Conservation (phyloP, 2,329 filamentous ascomycete species). For the Pseudocercospora fuligena region DNA sequence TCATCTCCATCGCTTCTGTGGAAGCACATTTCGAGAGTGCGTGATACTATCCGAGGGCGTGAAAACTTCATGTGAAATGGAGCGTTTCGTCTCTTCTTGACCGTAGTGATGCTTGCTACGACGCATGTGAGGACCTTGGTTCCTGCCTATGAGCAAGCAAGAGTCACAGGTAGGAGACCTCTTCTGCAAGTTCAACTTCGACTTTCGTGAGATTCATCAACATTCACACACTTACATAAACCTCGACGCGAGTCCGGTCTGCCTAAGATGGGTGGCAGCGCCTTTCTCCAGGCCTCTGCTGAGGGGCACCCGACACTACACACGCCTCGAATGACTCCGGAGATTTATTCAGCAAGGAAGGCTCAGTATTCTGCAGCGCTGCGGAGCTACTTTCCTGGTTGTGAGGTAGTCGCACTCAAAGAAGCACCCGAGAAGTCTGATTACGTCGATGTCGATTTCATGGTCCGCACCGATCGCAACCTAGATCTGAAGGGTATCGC, state of each 20-base stretch:
- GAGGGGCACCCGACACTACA: slow-evolving; percentile 51
- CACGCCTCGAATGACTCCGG: slow-evolving; percentile 68
- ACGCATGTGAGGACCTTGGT: background rate
- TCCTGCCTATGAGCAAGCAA: background rate
- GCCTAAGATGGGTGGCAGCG: slow-evolving; percentile 67
- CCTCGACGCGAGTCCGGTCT: background rate
- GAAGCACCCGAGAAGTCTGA: slow-evolving; percentile 71
- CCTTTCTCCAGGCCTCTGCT: slow-evolving; percentile 55
- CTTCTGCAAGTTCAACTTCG: background rate
- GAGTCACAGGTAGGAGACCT: background rate
- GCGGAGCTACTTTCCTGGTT: slow-evolving; percentile 57
- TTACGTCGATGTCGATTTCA: slow-evolving; percentile 75
- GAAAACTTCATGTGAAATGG: background rate
- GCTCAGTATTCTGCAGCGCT: slow-evolving; percentile 48
- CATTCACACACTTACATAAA: background rate
- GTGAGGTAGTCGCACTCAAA: slow-evolving; percentile 62
- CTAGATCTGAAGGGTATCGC: slow-evolving; percentile 43
- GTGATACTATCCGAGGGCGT: too few species aligned
- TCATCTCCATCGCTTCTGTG: background rate
- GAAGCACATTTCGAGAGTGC: too few species aligned
- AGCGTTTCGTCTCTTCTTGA: background rate
- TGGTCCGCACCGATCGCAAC: slow-evolving; percentile 51
- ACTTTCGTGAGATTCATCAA: background rate
- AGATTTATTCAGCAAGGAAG: slow-evolving; percentile 62
- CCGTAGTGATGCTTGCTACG: background rate